phyloP scores from a whole-genome alignment of 2,329 filamentous ascomycete genomes.

The Monilinia polystroma region DNA sequence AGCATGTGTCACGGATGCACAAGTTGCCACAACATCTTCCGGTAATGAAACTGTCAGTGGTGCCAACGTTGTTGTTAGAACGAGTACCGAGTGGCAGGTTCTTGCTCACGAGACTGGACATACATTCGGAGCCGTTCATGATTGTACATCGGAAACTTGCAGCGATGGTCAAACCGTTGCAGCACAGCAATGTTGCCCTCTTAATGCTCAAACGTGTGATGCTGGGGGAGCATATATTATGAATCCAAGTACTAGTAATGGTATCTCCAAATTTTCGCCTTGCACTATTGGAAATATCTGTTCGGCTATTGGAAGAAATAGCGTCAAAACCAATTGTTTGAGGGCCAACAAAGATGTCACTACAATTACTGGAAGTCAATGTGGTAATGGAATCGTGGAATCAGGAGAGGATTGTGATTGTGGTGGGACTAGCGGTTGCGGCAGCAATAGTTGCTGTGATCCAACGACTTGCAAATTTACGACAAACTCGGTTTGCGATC shows the following conservation, averaged over 20 bases:
- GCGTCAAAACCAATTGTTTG: constrained; percentile 74
- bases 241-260: constrained; percentile 80
- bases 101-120: constrained; percentile 93
- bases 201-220: constrained; percentile 66
- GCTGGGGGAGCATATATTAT: constrained; percentile 84
- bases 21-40: constrained; percentile 50
- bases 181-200: constrained; percentile 74
- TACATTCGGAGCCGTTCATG: constrained; percentile 94
- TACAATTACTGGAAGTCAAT: constrained; percentile 79
- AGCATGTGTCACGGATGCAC: constrained; percentile 65
- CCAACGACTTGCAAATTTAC: constrained; percentile 83
- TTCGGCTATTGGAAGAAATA: constrained; percentile 74
- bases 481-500: constrained; percentile 70
- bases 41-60: constrained; percentile 73
- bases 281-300: constrained; percentile 95
- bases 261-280: constrained; percentile 77
- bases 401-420: constrained; percentile 94
- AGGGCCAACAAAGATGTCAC: constrained; percentile 81
- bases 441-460: constrained; percentile 78
- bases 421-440: constrained; percentile 72
- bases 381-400: constrained; percentile 97
- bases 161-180: constrained; percentile 56
- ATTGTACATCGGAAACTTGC: constrained; percentile 74
- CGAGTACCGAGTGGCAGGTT: constrained; percentile 86
- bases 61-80: constrained; percentile 86